These are phyloP conservation scores for Pythium biforme DNA, from an alignment of 352 stramenopile genomes.

Conservation along the genomic window DNA sequence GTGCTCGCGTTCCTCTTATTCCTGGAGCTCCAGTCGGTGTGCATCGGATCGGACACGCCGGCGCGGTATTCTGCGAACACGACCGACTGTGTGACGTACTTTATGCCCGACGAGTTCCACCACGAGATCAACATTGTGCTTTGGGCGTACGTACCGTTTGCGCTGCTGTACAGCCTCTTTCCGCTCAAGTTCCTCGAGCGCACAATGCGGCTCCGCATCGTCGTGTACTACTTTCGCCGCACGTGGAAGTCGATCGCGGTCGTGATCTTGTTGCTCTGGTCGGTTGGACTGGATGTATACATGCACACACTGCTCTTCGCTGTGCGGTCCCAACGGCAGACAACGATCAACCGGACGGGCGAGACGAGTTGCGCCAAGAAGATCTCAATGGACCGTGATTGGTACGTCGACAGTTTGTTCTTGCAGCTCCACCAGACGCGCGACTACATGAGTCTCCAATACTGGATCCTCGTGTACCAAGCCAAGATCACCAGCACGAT, in stretches of 20 bases:
- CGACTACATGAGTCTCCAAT: constrained; percentile 47
- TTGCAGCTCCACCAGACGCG: constrained; percentile 24
- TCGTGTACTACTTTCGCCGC: constrained; percentile 71
- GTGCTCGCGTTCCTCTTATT: constrained; percentile 56
- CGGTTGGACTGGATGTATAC: constrained; percentile 60
- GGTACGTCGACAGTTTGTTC: constrained; percentile 48
- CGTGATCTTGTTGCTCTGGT: constrained; percentile 68
- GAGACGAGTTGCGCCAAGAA: constrained; percentile 46
- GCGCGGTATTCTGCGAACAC: constrained; percentile 3
- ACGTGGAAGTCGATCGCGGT: constrained; percentile 73
- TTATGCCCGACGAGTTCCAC: constrained; percentile 20
- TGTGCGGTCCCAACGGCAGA: constrained; percentile 38
- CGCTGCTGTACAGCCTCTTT: constrained; percentile 54
- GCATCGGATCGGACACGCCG: constrained; percentile 11
- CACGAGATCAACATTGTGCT: constrained; percentile 29
- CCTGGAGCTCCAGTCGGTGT: constrained; percentile 28
- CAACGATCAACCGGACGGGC: constrained; percentile 32
- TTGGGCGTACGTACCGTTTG: constrained; percentile 65
- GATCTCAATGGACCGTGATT: constrained; percentile 38
- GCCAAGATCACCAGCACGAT: constrained; percentile 61
- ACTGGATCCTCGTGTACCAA: constrained; percentile 68
- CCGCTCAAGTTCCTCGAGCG: constrained; percentile 70
- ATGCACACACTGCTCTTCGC: constrained; percentile 52
- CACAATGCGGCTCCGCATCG: constrained; percentile 63
- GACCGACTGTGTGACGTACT: constrained; percentile 23